Conservation (phyloP, 2,329 filamentous ascomycete genomes). For the Neofusicoccum parvum region DNA sequence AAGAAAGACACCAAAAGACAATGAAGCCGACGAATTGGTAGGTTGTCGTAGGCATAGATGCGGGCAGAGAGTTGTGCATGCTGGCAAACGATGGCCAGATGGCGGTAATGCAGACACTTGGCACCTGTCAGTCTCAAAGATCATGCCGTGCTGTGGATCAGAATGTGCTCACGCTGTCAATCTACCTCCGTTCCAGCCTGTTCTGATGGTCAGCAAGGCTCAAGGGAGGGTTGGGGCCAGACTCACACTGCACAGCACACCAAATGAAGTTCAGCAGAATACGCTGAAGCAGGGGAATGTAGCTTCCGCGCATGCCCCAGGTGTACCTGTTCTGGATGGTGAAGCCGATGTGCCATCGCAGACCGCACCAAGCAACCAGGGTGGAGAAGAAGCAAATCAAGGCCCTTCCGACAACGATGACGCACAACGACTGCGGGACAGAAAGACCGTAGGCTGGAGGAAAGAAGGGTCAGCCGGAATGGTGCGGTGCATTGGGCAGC, state of each 20-base stretch:
- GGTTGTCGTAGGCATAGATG: slow-evolving; percentile 38
- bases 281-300: slow-evolving; percentile 52
- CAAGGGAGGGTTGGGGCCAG: background rate
- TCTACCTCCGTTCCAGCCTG: slow-evolving; percentile 40
- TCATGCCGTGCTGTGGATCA: background rate
- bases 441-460: slow-evolving; percentile 48
- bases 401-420: slow-evolving; percentile 49
- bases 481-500: too few relatives aligned
- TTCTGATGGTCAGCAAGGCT: slow-evolving; percentile 13
- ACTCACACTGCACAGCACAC: slow-evolving; percentile 51
- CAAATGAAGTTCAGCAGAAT: slow-evolving; percentile 55
- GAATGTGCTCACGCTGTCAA: slow-evolving; percentile 27
- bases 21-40: slow-evolving; percentile 40
- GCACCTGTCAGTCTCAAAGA: background rate
- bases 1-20: slow-evolving; percentile 37
- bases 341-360: slow-evolving; percentile 56
- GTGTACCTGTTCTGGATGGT: slow-evolving; percentile 54
- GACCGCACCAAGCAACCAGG: slow-evolving; percentile 51
- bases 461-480: background rate
- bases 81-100: slow-evolving; percentile 40
- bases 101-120: slow-evolving; percentile 36
- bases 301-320: slow-evolving; percentile 54
- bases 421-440: slow-evolving; percentile 50
- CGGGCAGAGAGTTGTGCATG: slow-evolving; percentile 37
- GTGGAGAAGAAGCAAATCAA: slow-evolving; percentile 48